Evolutionary conservation across 208 protist species (phyloP).

Genomic region (Trypanosoma mega): DNA sequence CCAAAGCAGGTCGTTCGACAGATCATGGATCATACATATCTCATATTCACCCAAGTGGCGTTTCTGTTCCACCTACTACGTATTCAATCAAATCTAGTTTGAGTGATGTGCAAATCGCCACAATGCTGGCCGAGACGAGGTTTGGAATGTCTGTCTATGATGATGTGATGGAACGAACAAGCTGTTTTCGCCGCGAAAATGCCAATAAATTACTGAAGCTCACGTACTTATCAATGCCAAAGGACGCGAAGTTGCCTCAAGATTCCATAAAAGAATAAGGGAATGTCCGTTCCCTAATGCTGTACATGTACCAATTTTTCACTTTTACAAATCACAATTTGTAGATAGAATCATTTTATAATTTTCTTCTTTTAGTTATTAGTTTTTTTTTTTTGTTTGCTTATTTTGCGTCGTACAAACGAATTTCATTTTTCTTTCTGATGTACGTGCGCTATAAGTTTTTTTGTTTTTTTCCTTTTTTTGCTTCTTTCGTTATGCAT

Average conservation of each 20-base stretch:
- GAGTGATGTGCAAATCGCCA: conserved; percentile 61
- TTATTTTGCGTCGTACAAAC: background rate
- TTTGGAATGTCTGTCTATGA: conserved; percentile 68
- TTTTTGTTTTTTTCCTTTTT: background rate
- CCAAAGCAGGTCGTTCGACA: conserved; percentile 46
- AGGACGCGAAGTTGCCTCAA: background rate
- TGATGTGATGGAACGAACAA: conserved; percentile 58
- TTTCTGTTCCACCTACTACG: conserved; percentile 22
- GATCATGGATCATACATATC: conserved; percentile 52
- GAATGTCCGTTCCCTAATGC: background rate
- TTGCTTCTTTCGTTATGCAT: conserved; percentile 10
- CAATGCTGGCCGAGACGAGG: conserved; percentile 60
- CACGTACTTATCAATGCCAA: conserved; percentile 14
- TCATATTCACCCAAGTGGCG: conserved; percentile 21
- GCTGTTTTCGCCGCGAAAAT: conserved; percentile 37
- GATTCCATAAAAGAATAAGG: background rate
- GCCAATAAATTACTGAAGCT: conserved; percentile 21
- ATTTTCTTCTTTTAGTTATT: conserved; percentile 9
- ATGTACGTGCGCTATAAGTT: background rate
- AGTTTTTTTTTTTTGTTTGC: conserved; percentile 1
- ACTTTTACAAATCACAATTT: background rate
- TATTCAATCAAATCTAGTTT: conserved; percentile 47
- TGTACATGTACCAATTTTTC: background rate
- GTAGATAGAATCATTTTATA: conserved; percentile 6
- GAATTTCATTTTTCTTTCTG: conserved; percentile 1